Evolutionary conservation across 2,329 filamentous ascomycete species (phyloP), one percentile per base, ranked within the genome.

Genomic region (Purpureocillium lavendulum): DNA sequence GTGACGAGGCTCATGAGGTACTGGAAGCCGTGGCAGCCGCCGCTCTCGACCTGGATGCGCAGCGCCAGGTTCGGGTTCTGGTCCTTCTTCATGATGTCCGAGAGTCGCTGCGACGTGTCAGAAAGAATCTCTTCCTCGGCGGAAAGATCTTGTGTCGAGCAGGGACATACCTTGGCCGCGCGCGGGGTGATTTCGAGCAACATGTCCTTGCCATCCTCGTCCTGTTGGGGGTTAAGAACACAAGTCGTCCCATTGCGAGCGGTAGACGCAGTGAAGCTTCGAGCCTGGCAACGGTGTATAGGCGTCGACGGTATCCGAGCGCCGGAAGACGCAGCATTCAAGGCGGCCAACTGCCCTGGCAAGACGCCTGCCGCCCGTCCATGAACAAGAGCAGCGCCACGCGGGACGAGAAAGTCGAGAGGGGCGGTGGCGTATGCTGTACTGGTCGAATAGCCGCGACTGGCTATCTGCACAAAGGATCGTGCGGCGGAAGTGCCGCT

Each of bases 21-120:
- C 60, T 98, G 92, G 61, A 98, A 98, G 36, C 92, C 92, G 63
- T 98, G 92, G 61, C 92, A 98, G 40, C 92, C 92, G 47, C 92
- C 92, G 41, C 84, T 87, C 56, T 94, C 88, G 42, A 98, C 89
- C 45, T 85, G 82, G 49, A 98, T 85, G 38, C 90, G 85, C n/a
- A 98, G 74, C 17, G 88, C 86, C 26, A 94, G 77, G 53, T 84
- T 71, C 2, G 87, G 86, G 58, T 94, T 94, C 14, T 59, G 55
- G 52, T 85, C 80, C 50, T 80, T 77, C 30, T 64, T 56, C 72
- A 87, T 88, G 46, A 92, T 94, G 48, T 87, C 75, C 42, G 77
- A 72, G 26, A 96, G 77, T 29, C 88, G 84, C 75, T 80, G 49
- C 13, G 12, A 30, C n/a, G 12, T 5, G 29, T 26, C 10, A 26